phyloP scores from a whole-genome alignment of 2,329 filamentous ascomycete species.

The Fusarium drepaniforme region DNA sequence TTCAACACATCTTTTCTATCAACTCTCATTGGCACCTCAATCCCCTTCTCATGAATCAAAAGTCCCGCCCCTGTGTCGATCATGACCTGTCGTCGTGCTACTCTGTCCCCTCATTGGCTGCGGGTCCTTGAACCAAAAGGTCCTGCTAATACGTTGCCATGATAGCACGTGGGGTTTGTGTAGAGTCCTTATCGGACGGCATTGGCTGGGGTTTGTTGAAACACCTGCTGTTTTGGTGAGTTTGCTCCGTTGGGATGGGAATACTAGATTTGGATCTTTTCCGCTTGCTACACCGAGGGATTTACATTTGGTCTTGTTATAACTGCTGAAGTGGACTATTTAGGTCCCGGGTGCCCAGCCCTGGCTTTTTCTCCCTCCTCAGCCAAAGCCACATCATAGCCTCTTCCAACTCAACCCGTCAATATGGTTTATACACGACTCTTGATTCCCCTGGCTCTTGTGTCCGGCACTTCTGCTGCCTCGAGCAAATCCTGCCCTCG shows the following conservation, averaged over 20 bases:
- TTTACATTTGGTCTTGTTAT: background rate
- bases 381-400: background rate
- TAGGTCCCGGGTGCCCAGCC: background rate
- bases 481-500: constrained; percentile 30
- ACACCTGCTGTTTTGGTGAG: constrained; percentile 36
- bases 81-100: constrained; percentile 2
- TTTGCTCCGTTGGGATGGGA: constrained; percentile 8
- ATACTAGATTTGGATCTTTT: background rate
- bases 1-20: background rate
- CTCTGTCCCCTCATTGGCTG: constrained; percentile 29
- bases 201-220: constrained; percentile 5
- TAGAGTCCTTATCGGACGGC: constrained; percentile 25
- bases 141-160: constrained; percentile 32
- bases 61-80: constrained; percentile 30
- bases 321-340: too few relatives aligned
- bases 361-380: background rate
- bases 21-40: background rate
- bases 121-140: constrained; percentile 20
- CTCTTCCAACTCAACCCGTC: background rate
- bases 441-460: constrained; percentile 24
- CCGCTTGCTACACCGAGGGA: background rate
- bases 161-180: constrained; percentile 35
- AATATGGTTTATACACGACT: constrained; percentile 22
- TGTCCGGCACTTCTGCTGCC: constrained; percentile 17
- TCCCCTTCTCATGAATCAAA: constrained; percentile 5